Base-by-base conservation (phyloP, 495 filamentous ascomycete genomes). In the Rostrohypoxylon terebratum region DNA sequence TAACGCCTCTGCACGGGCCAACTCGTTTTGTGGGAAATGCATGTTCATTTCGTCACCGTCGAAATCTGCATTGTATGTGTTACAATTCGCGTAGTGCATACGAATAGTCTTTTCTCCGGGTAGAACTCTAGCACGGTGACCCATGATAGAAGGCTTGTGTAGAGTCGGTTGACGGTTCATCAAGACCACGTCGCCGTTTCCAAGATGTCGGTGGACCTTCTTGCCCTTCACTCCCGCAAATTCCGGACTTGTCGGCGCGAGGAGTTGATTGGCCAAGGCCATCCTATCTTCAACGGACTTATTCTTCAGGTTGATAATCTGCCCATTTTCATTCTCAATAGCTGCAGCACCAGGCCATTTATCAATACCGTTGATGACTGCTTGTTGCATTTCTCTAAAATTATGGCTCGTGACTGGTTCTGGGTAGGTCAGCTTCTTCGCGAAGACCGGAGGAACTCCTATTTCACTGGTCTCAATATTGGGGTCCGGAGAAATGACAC, bases 21-120 rank as follows among this genome's bases (percentile, higher is more conserved):
- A 84, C 77, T 98, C 96, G 74, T 96, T 98, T 72, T 99, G 96
- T 9, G 96, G 96, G 77, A 99, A 97, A 79, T 99, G 96, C 96
- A 99, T 97, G 79, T 99, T 99, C 96, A 99, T 99, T 81, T 99
- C 96, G 75, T 99, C 96, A 79, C 96, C 96, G 78, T 99, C 96
- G 80, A 98, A 99, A 87, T 99, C 96, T n/a, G 96, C 96, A 74
- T 99, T 99, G 86, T 99, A 99, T 10, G 96, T 97, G 78, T 98
- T 98, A 81, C 96, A 98, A 79, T 99, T 99, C 64, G 96, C 95
- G 81, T 99, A 99, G 83, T 98, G 96, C 95, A 99, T 98, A 64
- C 96, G 94, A 77, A 99, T 94, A 0, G 95, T 97, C 80, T 95
- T 94, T 78, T 99, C 96, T 9, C 93, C 94, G 0, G 93, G 92